Evolutionary conservation across 441 rosid species (phyloP).

Genomic region (Lepidium campestre): DNA sequence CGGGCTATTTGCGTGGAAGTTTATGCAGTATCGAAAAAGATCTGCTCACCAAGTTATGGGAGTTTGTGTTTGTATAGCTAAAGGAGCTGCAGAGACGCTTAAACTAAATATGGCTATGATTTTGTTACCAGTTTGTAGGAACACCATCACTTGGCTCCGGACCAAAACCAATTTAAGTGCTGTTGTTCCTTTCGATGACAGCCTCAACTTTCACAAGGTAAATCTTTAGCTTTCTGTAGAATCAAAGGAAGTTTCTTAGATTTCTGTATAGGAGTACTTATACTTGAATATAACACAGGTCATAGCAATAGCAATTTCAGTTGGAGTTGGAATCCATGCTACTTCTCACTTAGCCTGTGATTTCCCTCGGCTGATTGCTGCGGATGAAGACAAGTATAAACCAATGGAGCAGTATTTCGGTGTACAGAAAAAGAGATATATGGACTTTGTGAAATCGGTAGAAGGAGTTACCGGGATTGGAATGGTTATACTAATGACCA

Average conservation of each 20-base stretch:
- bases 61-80: slow-evolving; percentile 50
- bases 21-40: slow-evolving; percentile 35
- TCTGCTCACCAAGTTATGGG: slow-evolving; percentile 49
- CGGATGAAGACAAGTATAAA: slow-evolving; percentile 31
- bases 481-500: slow-evolving; percentile 55
- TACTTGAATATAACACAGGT: slow-evolving; percentile 30
- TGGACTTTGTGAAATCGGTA: slow-evolving; percentile 38
- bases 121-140: slow-evolving; percentile 57
- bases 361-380: slow-evolving; percentile 48
- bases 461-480: slow-evolving; percentile 52
- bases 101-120: slow-evolving; percentile 64
- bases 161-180: slow-evolving; percentile 42
- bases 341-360: slow-evolving; percentile 49
- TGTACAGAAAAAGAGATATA: slow-evolving; percentile 36
- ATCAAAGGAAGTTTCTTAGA: background rate
- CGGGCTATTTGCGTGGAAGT: slow-evolving; percentile 50
- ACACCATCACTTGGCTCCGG: slow-evolving; percentile 64
- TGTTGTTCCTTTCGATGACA: slow-evolving; percentile 59
- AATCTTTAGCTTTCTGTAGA: background rate
- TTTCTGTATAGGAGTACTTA: background rate
- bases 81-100: slow-evolving; percentile 67
- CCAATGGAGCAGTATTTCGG: slow-evolving; percentile 49
- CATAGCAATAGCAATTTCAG: slow-evolving; percentile 41
- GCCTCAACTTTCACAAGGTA: slow-evolving; percentile 63
- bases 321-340: slow-evolving; percentile 49